Base-by-base conservation (phyloP, 2,329 filamentous ascomycete genomes). In the Fusarium stilboides region DNA sequence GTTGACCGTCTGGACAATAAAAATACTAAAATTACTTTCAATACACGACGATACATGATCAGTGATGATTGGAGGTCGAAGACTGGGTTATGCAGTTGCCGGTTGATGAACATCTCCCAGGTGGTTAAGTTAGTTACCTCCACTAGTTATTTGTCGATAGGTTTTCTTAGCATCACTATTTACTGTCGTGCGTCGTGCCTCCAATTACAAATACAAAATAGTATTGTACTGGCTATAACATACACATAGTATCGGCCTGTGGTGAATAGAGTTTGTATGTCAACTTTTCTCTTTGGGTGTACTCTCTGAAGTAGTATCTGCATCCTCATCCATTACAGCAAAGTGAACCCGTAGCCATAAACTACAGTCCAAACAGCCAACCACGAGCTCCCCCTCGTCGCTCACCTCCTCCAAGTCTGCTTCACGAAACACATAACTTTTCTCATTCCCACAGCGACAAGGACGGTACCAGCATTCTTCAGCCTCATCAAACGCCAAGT, bases 341-440 rank as follows among this genome's bases (percentile, higher is more conserved):
- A 91, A 92, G 51, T 89, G 83, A 37, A 92, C 88, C 57, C 85
- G 85, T 52, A 91, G 76, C 88, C 88, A 91, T 45, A 92, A 80
- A 74, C 89, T 91, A 69, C 89, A 92, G 71, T 91, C 89, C 57
- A 83, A 82, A 73, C 89, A 92, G 13, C 87, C 89, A 40, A 92
- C 88, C 76, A 90, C 82, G 46, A 91, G 77, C 74, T 89, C 87
- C 10, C 89, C 86, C 65, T 86, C 82, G 51, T 87, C 86, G 45
- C 82, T 84, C 39, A 84, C 86, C 74, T 86, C 87, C 68, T 89
- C 86, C 49, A 92, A 79, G 74, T 91, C 88, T 10, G 77, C 78
- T 77, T 91, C 89, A 17, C 77, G 79, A 65, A 91, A 85, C 28
- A 85, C 76, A 74, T 88, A 92, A 2, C 89, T 89, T 39, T 84